Evolutionary conservation across 1,284 basidiomycete species (phyloP), one percentile per base, ranked within the genome.

Genomic region (Cutaneotrichosporon mucoides): DNA sequence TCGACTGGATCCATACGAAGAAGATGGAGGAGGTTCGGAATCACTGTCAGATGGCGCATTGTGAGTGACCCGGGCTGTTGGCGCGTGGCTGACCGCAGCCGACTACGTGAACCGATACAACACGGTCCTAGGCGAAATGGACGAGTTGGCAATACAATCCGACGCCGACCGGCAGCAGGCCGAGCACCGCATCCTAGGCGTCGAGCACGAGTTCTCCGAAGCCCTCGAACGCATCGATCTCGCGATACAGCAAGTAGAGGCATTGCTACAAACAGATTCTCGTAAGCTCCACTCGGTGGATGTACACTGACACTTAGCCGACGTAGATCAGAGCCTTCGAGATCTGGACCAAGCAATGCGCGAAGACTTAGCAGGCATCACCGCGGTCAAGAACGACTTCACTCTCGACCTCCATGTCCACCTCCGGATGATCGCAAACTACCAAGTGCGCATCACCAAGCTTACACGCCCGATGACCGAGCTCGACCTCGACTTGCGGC

Each of bases 381-480:
- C 76, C 1, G 56, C 66, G 10, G 59, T 78, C 52, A 78, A 78
- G 89, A 92, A 93, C 71, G 80, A 84, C 11, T 88, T 86, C 69
- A 90, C 88, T 0, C 83, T 85, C 47, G 85, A 87, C 65, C 85
- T 84, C 59, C 81, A 92, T 35, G 75, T 81, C 13, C 80, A 83
- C 7, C 80, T 93, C 1, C 84, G 86, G 15, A 83, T 83, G 57
- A 88, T 93, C 63, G 88, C 88, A 64, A 72, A 81, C 24, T 80
- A 92, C 47, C 92, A 93, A 73, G 85, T 85, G 55, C 85, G 87
- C 56, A 82, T 94, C 38, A 83, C 90, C 4, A 82, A 85, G 50
- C 77, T 93, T 1, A 87, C 88, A 5, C 77, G 82, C 1, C 79
- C 81, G 2, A 79, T 94, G 46, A 80, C 82, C 1, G 76, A 81